Base-by-base conservation (phyloP, 306 rosid species). In the Vicia faba region DNA sequence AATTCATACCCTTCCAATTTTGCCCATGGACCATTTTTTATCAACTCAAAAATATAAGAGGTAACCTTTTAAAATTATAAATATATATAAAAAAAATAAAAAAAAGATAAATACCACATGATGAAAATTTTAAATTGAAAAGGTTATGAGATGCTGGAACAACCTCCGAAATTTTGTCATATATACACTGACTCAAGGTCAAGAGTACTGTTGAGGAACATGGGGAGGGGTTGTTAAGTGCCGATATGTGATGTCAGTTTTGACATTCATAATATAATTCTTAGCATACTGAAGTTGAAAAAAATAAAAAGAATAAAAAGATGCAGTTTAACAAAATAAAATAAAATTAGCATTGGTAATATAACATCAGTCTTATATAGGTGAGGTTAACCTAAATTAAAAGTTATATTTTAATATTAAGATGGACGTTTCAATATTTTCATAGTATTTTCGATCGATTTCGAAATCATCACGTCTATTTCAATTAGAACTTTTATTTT, bases 21-120 rank as follows among this genome's bases (percentile, higher is more conserved):
- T 50, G 48, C 64, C 53, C 18, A 26, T 40, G 49, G 74, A 53
- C 59, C 70, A 61, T 49, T 23, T 61, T 35, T 7, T 4, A 29
- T 68, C 64, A 67, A 48, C 49, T 67, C 58, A 23, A 49, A 75
- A 63, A 63, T 51, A 26, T 39, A 29, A 39, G 23, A 19, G 25
- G 15, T 5, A 9, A 10, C 16, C 8, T 7, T 14, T 45, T 61
- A 18, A n/a, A 44, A 35, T 19, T 7, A 50, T 18, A 25, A 11
- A 18, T 16, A 15, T 57, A 18, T 11, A 41, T 43, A 11, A 33
- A 4, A 31, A 5, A 6, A n/a, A n/a, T n/a, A 6, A 31, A 1
- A n/a, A 38, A 0, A 2, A 55, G 0, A 14, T 3, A 51, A 28
- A 43, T 4, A 40, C 3, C n/a, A 69, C 50, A 16, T 43, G 67